Percentiles rank a stretch among this genome's conserved stretches.
Conservation (phyloP, 164 flowering plant species). For the Taxillus chinensis region DNA sequence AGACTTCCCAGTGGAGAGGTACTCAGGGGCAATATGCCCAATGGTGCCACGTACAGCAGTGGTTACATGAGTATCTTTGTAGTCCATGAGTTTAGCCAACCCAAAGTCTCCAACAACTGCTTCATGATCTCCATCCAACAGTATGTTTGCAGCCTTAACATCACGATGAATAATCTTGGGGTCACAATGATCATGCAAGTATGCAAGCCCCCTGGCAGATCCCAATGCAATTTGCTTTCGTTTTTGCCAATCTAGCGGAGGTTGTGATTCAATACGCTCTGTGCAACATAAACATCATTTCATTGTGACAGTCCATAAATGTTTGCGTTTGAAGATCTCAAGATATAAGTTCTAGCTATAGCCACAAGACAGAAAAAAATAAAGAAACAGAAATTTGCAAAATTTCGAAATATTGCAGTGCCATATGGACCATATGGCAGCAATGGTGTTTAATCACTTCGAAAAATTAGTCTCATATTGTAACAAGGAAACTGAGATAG, state of each 20-base stretch:
- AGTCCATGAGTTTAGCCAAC: slow-evolving; percentile 32
- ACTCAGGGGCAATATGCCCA: slow-evolving; percentile 3
- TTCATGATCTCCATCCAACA: slow-evolving; percentile 17
- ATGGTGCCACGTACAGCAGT: slow-evolving; percentile 30
- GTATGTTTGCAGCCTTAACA: slow-evolving; percentile 33
- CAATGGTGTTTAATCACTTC: no score
- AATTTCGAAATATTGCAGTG: no score
- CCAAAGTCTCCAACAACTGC: slow-evolving; percentile 26
- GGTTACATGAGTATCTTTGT: slow-evolving; percentile 23
- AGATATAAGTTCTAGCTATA: no score
- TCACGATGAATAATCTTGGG: slow-evolving; percentile 31
- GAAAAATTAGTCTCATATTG: no score
- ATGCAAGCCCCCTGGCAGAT: slow-evolving; percentile 30
- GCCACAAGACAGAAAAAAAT: no score
- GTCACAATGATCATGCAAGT: slow-evolving; percentile 28
- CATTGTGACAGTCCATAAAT: neutral
- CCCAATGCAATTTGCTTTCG: slow-evolving; percentile 26
- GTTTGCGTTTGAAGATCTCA: no score
- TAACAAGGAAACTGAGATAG: neutral
- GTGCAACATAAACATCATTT: slow-evolving; percentile 2
- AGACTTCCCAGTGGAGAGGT: slow-evolving; percentile 2
- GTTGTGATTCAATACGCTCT: slow-evolving; percentile 22
- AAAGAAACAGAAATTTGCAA: no score
- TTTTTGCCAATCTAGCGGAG: slow-evolving; percentile 23
- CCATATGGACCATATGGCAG: no score